Conservation (phyloP, 805 yeast species). For the Zygoascus ofunaensis region DNA sequence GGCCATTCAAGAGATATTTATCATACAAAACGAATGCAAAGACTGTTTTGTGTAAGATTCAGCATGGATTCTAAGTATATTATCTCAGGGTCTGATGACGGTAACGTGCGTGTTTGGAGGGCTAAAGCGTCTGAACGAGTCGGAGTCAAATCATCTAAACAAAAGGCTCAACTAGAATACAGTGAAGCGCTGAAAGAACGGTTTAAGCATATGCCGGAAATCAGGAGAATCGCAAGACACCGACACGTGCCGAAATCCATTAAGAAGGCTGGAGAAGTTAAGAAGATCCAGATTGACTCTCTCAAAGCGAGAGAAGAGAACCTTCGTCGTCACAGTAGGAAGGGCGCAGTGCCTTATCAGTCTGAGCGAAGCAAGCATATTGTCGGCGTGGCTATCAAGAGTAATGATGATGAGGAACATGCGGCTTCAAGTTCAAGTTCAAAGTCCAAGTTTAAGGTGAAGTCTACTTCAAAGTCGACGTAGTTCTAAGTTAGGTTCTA, state of each 20-base stretch:
- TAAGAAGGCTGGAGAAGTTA: slow-evolving; percentile 84
- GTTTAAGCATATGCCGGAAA: slow-evolving; percentile 94
- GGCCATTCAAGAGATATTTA: slow-evolving; percentile 95
- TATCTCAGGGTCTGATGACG: slow-evolving; percentile 89
- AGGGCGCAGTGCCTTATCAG: slow-evolving; percentile 33
- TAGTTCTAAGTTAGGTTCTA: too few species aligned
- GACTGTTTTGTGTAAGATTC: slow-evolving; percentile 72
- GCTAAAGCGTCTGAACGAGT: slow-evolving; percentile 77
- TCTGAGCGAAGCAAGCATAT: slow-evolving; percentile 82
- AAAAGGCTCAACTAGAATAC: slow-evolving; percentile 78
- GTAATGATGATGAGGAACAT: slow-evolving; percentile 1
- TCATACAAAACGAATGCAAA: slow-evolving; percentile 97
- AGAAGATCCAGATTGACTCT: slow-evolving; percentile 61
- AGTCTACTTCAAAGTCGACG: too few species aligned
- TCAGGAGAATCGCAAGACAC: slow-evolving; percentile 79
- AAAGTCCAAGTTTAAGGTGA: too few species aligned
- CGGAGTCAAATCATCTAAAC: slow-evolving; percentile 67
- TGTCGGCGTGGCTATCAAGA: slow-evolving; percentile 56
- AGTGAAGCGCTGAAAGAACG: slow-evolving; percentile 87
- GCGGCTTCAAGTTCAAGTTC: too few species aligned
- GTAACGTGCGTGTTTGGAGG: slow-evolving; percentile 92
- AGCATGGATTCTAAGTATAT: slow-evolving; percentile 86
- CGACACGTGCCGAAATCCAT: slow-evolving; percentile 83
- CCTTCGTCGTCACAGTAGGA: slow-evolving; percentile 66
- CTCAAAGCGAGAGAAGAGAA: slow-evolving; percentile 76